A percentile compares a stretch with the other conserved stretches of the same genome.
Evolutionary conservation across 208 protist genomes (phyloP).

Genomic region (Vickermania spadyakhi): DNA sequence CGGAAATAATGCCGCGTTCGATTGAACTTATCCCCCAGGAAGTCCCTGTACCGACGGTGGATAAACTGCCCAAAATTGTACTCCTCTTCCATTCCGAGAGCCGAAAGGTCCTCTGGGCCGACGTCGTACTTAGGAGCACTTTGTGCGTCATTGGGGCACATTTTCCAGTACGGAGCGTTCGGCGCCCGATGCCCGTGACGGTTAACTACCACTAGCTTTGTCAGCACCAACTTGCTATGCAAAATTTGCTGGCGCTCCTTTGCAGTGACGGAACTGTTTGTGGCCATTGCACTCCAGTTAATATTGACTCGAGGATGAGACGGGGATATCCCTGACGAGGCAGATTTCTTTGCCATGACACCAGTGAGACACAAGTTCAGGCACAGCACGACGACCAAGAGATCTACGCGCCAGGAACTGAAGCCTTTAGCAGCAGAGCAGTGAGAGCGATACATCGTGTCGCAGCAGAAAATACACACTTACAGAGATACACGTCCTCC

Average conservation of each 20-base stretch:
- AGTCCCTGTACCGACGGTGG: conserved; percentile 35
- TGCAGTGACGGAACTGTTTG: conserved; percentile 22
- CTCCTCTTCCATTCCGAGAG: conserved; percentile 74
- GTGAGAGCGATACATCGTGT: too few species aligned
- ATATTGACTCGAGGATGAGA: conserved; percentile 42
- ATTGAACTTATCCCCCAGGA: conserved; percentile 66
- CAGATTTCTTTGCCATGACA: background rate
- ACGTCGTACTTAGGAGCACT: conserved; percentile 49
- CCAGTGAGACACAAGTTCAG: too few species aligned
- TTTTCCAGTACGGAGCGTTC: conserved; percentile 65
- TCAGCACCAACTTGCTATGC: conserved; percentile 42
- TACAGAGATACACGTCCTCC: too few species aligned
- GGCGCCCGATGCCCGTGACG: conserved; percentile 75
- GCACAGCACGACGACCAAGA: background rate
- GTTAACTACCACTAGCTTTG: conserved; percentile 66
- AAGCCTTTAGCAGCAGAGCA: too few species aligned
- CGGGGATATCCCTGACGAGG: conserved; percentile 6
- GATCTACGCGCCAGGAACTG: too few species aligned
- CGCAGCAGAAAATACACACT: too few species aligned
- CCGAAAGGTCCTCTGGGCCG: conserved; percentile 55
- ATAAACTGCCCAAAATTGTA: conserved; percentile 62
- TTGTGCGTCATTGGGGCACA: conserved; percentile 51
- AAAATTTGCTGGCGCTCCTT: conserved; percentile 21
- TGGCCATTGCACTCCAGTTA: conserved; percentile 34
- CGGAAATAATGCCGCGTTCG: conserved; percentile 69